Conservation (phyloP, 129 eudicot species). For the Lactuca saligna region DNA sequence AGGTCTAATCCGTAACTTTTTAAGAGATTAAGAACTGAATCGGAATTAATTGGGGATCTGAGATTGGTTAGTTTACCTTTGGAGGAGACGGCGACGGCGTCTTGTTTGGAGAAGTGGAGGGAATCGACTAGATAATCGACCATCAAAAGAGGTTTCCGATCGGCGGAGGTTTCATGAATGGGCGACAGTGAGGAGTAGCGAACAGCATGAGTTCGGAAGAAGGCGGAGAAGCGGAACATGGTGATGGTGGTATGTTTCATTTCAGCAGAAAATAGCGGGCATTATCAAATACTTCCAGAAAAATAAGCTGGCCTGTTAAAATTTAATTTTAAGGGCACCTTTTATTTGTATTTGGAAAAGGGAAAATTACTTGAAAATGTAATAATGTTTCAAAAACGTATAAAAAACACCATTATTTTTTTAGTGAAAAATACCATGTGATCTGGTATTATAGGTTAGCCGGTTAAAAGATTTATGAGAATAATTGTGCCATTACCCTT, state of each 20-base stretch:
- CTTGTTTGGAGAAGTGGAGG: constrained; percentile 39
- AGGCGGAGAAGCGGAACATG: constrained; percentile 9
- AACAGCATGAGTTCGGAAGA: constrained; percentile 15
- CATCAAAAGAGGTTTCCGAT: constrained; percentile 12
- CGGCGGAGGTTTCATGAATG: neutral
- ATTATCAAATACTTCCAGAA: neutral
- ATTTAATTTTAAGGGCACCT: no score
- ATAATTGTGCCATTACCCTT: no score
- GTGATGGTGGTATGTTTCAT: neutral
- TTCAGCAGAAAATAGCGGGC: neutral
- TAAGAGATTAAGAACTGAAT: constrained; percentile 24
- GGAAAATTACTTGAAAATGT: no score
- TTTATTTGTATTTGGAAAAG: no score
- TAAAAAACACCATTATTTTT: no score
- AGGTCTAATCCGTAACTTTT: constrained; percentile 31
- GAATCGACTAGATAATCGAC: constrained; percentile 30
- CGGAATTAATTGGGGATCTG: constrained; percentile 31
- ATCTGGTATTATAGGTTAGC: no score
- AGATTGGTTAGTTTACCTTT: constrained; percentile 29
- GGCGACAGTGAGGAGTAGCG: constrained; percentile 15
- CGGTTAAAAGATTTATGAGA: no score
- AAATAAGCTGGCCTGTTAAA: no score
- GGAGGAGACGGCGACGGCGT: constrained; percentile 30
- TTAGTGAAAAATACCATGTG: no score
- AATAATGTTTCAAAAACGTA: no score